Base-by-base conservation (phyloP, 257 asterid species). In the Dorcoceras hygrometricum region DNA sequence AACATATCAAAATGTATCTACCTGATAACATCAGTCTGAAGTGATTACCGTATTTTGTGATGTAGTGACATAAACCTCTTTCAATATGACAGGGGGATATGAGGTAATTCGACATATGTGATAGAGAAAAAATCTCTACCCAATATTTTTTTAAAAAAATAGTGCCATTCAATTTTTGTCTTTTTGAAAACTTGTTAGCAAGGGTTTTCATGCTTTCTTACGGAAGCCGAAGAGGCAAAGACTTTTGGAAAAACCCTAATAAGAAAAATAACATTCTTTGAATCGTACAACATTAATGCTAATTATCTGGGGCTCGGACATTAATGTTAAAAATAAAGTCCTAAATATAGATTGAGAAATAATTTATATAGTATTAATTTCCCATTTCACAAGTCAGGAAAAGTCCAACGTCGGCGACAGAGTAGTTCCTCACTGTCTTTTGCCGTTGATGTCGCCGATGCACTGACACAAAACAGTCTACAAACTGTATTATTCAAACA, bases 341-440 rank as follows among this genome's bases (percentile, higher is more conserved):
- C 77, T n/a, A n/a, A n/a, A n/a, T n/a, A 83, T 75, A 73, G 79
- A 80, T 73, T 12, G 79, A 72, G 64, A 66, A 63, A 54, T 34
- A 27, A 36, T 66, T 32, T 56, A 60, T 26, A 55, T 39, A 1
- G 11, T 51, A 28, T 10, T n/a, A n/a, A n/a, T 29, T 10, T 46
- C 39, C 57, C 48, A 39, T 62, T 66, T 27, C 19, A 16, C 55
- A 63, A 72, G 73, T 74, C 75, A 78, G 72, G 83, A 79, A 10
- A 62, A 65, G 75, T 61, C 73, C 34, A 73, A 48, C 68, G 82
- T 81, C 71, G 81, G 84, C 80, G 55, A 63, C 54, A 18, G 18
- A 14, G 22, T 46, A 46, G 16, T 59, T 43, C 56, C 39, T 22
- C 71, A 59, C 57, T 61, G 25, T 31, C 69, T 58, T 19, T 31